A percentile compares a stretch with the other conserved stretches of the same genome.
Conservation (phyloP, 139 green algal genomes). For the Astrephomene gubernaculifera region DNA sequence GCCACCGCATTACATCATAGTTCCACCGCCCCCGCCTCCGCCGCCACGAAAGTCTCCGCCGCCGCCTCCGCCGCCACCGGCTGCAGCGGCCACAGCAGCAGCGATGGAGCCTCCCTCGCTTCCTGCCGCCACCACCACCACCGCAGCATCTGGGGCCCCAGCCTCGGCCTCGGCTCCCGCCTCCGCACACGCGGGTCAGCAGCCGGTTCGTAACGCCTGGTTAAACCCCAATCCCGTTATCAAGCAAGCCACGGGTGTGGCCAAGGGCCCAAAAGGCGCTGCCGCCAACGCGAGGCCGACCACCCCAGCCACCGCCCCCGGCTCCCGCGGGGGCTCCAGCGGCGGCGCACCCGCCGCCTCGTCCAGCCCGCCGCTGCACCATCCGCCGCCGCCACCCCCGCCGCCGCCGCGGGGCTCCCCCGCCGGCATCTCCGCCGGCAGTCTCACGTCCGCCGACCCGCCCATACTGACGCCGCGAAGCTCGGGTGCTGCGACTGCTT, state of each 20-base stretch:
- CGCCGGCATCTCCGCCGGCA: not conserved
- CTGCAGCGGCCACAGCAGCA: too few relatives aligned
- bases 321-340: not conserved
- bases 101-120: too few relatives aligned
- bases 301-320: not conserved
- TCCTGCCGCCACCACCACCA: not conserved
- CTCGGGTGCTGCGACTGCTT: too few relatives aligned
- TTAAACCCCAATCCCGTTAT: conserved; percentile 26
- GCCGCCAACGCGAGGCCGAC: not conserved
- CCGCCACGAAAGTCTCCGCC: conserved; percentile 14
- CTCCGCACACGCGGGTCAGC: not conserved
- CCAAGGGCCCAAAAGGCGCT: conserved; percentile 1
- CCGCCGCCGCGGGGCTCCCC: not conserved
- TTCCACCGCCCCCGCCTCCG: conserved; percentile 30
- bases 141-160: not conserved
- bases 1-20: conserved; percentile 23
- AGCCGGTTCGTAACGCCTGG: conserved; percentile 8
- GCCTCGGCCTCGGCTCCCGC: not conserved
- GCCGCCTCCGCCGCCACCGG: too few relatives aligned
- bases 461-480: too few relatives aligned
- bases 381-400: not conserved
- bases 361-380: not conserved
- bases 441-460: not conserved
- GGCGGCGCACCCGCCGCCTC: not conserved
- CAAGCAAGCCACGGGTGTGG: not conserved